Evolutionary conservation across 2,329 filamentous ascomycete genomes (phyloP).

Genomic region (Trichoderma hamatum): DNA sequence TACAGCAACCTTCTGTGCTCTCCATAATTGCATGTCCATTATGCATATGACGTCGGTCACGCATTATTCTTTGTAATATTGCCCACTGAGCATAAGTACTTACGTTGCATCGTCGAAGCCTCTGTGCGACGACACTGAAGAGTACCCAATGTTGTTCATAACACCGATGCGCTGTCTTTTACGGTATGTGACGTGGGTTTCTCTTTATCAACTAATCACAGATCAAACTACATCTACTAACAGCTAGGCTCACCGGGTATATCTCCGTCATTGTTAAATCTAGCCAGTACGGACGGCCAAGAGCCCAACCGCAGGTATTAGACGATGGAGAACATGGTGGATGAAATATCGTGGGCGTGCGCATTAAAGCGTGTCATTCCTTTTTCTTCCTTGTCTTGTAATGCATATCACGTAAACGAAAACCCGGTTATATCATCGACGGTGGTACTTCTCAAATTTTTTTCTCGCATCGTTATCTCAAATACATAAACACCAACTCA

Average conservation of each 20-base stretch:
- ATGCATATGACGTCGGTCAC: background rate
- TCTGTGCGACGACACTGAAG: background rate
- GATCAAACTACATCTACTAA: background rate
- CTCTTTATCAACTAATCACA: background rate
- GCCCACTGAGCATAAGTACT: background rate
- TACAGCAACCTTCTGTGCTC: background rate
- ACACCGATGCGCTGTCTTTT: background rate
- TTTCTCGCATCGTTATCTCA: background rate
- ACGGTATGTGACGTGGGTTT: background rate
- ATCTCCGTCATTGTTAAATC: background rate
- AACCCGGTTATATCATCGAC: background rate
- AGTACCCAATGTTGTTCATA: background rate
- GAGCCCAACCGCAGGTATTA: background rate
- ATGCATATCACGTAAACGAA: background rate
- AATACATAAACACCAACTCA: background rate
- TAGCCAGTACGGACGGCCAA: background rate
- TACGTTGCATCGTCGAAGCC: background rate
- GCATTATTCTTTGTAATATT: background rate
- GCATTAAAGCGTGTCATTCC: background rate
- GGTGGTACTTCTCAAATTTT: background rate
- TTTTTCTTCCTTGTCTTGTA: background rate
- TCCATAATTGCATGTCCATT: background rate
- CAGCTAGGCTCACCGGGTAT: background rate
- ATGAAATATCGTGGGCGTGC: background rate
- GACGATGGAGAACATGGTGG: background rate